Conservation (phyloP, 441 rosid genomes). For the Melastoma candidum region DNA sequence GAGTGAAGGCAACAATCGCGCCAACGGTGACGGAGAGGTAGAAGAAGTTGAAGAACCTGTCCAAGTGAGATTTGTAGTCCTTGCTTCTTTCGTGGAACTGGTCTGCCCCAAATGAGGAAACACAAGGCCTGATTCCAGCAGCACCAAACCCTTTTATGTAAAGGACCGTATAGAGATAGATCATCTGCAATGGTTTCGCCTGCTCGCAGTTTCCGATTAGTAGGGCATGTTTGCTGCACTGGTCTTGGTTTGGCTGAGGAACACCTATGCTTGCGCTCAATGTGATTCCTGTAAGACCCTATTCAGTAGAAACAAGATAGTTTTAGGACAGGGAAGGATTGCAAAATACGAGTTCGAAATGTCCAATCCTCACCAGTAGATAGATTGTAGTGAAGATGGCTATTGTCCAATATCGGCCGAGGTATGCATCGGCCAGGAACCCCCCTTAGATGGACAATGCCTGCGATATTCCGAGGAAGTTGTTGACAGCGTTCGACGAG, state of each 20-base stretch:
- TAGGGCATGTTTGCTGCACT: constrained; percentile 52
- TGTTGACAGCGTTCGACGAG: constrained; percentile 79
- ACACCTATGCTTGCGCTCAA: constrained; percentile 52
- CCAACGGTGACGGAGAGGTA: constrained; percentile 79
- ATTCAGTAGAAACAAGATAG: not conserved
- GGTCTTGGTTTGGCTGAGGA: constrained; percentile 53
- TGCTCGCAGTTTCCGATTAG: constrained; percentile 65
- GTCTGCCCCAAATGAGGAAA: constrained; percentile 94
- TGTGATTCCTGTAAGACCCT: constrained; percentile 92
- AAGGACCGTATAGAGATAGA: constrained; percentile 60
- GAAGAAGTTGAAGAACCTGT: constrained; percentile 92
- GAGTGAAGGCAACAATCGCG: constrained; percentile 79
- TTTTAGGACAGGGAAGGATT: too few relatives aligned
- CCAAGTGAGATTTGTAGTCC: constrained; percentile 69
- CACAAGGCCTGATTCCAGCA: constrained; percentile 92
- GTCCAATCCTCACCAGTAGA: constrained; percentile 45
- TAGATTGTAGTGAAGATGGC: constrained; percentile 85
- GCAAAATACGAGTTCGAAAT: too few relatives aligned
- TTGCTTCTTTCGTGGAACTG: constrained; percentile 81
- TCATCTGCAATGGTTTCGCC: constrained; percentile 90
- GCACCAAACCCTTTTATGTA: constrained; percentile 85
- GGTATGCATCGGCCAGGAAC: constrained; percentile 90
- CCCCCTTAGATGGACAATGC: constrained; percentile 89
- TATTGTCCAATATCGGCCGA: constrained; percentile 89
- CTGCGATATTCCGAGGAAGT: constrained; percentile 87